Evolutionary conservation across 2,329 filamentous ascomycete genomes (phyloP).

Genomic region (Claviceps lovelessii): DNA sequence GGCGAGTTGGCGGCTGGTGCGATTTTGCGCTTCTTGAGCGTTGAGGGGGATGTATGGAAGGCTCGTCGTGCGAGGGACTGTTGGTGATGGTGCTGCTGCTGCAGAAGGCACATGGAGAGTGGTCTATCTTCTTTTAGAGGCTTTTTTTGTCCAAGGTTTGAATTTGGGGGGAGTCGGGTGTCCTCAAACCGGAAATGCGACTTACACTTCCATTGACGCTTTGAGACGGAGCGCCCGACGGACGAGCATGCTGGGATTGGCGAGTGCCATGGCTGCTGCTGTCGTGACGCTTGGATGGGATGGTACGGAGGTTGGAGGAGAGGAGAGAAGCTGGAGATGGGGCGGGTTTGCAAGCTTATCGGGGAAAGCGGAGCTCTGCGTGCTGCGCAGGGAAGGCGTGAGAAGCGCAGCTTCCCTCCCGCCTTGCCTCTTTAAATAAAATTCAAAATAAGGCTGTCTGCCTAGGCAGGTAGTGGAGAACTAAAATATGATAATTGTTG

Average conservation of each 20-base stretch:
- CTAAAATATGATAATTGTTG: too few species aligned
- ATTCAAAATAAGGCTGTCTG: too few species aligned
- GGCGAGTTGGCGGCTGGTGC: constrained; percentile 18
- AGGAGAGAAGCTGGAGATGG: background rate
- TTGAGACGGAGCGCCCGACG: background rate
- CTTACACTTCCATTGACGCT: constrained; percentile 12
- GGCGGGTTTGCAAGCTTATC: too few species aligned
- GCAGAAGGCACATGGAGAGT: background rate
- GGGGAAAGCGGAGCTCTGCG: too few species aligned
- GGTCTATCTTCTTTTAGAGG: background rate
- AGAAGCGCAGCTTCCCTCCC: too few species aligned
- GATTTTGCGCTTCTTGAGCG: constrained; percentile 27
- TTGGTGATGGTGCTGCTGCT: background rate
- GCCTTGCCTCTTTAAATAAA: too few species aligned
- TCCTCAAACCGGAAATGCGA: background rate
- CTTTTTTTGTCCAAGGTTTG: too few species aligned
- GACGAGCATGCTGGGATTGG: background rate
- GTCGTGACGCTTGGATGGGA: background rate
- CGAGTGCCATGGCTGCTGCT: background rate
- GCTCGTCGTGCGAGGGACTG: background rate
- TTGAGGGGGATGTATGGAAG: constrained; percentile 16
- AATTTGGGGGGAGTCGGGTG: too few species aligned
- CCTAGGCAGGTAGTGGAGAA: too few species aligned
- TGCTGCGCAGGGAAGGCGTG: too few species aligned
- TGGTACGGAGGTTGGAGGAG: background rate